Evolutionary conservation across 31 red algal species (phyloP), one percentile per base, ranked within the genome.

Genomic region (Porphyra umbilicalis): DNA sequence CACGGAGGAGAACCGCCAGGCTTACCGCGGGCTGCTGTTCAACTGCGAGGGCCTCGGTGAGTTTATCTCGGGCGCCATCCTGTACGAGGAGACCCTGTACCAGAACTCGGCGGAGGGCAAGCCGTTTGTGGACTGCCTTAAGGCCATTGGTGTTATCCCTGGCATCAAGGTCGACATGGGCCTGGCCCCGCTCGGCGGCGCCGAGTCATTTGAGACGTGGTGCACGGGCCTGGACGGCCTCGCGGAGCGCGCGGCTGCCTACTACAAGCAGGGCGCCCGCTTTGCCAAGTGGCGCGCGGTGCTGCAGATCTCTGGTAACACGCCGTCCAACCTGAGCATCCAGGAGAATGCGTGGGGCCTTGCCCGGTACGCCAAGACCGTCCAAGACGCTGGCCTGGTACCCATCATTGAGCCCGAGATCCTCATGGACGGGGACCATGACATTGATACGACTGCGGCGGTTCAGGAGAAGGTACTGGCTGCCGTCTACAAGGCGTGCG

Each of bases 131-230:
- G 91, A 99, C 85, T 92, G 88, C 38, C 85, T 99, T 18, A 89
- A 88, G 35, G 89, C 91, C 8, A 91, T 94, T 81, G 97, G 97
- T 30, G 85, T 99, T 75, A 94, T 99, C 78, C 97, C 97, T 0
- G 94, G 97, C 75, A 99, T 99, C 85, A 99, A 99, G 91, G 97
- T 96, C 16, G 97, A 99, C 76, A 99, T 92, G 86, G 94, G 94
- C 33, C 88, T 99, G 6, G 83, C 87, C 30, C 97, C 97, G 35
- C 88, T 99, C 18, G 89, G 85, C 11, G 93, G 93, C 84, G 94
- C 92, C n/a, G 90, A 87, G 37, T 84, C 94, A 8, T 89, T 94
- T 79, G 97, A 99, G 90, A 99, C 97, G 33, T 99, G 97, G 97
- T 99, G 97, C 90, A 94, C 97, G 67, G 97, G 97, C 37, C 76